Evolutionary conservation across 106 monocot species (phyloP).

Genomic region (Platanthera guangdongensis): DNA sequence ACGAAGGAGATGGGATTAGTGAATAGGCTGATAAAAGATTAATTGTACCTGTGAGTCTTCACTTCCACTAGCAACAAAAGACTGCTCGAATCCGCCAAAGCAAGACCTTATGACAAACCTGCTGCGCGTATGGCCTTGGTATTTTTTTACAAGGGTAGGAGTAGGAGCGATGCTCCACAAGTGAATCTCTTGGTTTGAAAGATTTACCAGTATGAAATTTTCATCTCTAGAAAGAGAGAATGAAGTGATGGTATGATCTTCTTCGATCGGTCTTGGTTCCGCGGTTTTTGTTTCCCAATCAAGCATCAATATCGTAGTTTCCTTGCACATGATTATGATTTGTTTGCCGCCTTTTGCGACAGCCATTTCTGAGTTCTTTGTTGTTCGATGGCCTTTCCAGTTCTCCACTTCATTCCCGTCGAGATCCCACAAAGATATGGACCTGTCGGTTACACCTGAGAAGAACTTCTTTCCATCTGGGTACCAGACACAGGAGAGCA

Average conservation of each 20-base stretch:
- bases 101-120: conserved; percentile 73
- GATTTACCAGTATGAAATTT: conserved; percentile 55
- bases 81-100: conserved; percentile 63
- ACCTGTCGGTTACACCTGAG: conserved; percentile 34
- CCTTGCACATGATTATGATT: conserved; percentile 42
- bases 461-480: conserved; percentile 54
- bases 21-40: not conserved
- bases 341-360: conserved; percentile 36
- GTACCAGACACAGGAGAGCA: conserved; percentile 69
- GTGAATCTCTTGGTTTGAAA: conserved; percentile 62
- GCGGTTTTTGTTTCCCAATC: conserved; percentile 40
- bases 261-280: conserved; percentile 33
- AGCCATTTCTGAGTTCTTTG: conserved; percentile 59
- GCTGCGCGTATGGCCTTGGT: conserved; percentile 52
- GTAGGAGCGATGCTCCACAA: conserved; percentile 47
- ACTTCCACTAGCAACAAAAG: conserved; percentile 79
- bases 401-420: conserved; percentile 51
- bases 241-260: conserved; percentile 61
- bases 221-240: conserved; percentile 64
- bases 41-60: conserved; percentile 80
- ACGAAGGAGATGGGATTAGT: no score
- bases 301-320: conserved; percentile 38
- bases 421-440: conserved; percentile 49
- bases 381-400: conserved; percentile 44
- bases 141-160: conserved; percentile 39